Evolutionary conservation across 345 rosid genomes (phyloP).

Genomic region (Gossypium bickii): DNA sequence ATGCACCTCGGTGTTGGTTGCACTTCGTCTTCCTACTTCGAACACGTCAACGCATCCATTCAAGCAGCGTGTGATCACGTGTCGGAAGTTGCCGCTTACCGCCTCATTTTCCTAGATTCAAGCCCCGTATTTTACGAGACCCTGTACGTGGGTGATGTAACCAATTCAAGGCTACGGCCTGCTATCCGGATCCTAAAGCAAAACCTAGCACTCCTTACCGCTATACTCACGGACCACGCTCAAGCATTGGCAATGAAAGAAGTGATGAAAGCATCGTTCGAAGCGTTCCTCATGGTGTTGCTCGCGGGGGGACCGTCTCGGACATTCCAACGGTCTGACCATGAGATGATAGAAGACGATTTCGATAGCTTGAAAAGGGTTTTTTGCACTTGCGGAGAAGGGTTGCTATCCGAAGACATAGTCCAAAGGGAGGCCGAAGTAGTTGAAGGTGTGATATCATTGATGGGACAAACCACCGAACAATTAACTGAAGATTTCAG

Average conservation of each 20-base stretch:
- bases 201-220: conserved; percentile 62
- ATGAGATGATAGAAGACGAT: conserved; percentile 57
- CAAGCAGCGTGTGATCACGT: conserved; percentile 71
- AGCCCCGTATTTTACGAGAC: conserved; percentile 62
- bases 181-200: conserved; percentile 68
- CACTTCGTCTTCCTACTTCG: conserved; percentile 52
- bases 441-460: conserved; percentile 65
- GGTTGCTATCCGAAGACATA: conserved; percentile 57
- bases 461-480: conserved; percentile 73
- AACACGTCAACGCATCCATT: conserved; percentile 45
- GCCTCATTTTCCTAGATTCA: conserved; percentile 77
- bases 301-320: conserved; percentile 71
- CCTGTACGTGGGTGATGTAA: conserved; percentile 64
- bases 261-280: conserved; percentile 74
- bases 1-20: conserved; percentile 23
- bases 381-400: conserved; percentile 75
- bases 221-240: conserved; percentile 66
- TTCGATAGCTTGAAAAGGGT: conserved; percentile 60
- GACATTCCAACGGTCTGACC: conserved; percentile 55
- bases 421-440: conserved; percentile 68
- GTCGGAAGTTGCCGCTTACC: conserved; percentile 86
- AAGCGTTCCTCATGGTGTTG: conserved; percentile 69
- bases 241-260: conserved; percentile 71
- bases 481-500: conserved; percentile 80
- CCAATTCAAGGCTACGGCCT: conserved; percentile 51